phyloP scores from a whole-genome alignment of 2,329 filamentous ascomycete species.

The Trichoderma harzianum region DNA sequence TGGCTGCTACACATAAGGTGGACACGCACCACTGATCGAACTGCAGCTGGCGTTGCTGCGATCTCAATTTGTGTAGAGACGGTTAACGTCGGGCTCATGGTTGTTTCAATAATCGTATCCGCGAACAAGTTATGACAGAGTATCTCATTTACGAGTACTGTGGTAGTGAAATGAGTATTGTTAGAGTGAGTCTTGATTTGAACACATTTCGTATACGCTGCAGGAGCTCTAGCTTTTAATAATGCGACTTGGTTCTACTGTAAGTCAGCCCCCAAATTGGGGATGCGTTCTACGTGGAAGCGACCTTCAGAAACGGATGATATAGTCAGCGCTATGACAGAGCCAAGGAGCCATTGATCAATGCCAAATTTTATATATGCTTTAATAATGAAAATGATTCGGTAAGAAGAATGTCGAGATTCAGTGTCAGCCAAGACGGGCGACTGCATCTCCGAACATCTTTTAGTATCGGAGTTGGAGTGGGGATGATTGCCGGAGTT shows the following conservation, averaged over 20 bases:
- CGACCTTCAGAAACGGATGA: neutral
- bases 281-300: neutral
- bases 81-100: neutral
- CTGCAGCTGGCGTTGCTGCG: neutral
- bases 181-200: neutral
- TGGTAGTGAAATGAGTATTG: rapidly evolving
- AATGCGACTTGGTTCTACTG: neutral
- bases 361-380: neutral
- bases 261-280: neutral
- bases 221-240: neutral
- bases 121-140: neutral
- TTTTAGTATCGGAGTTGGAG: neutral
- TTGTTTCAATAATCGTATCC: neutral
- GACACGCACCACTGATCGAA: neutral
- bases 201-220: neutral
- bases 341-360: neutral
- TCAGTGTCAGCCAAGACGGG: neutral
- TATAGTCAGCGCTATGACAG: neutral
- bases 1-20: neutral
- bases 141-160: neutral
- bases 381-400: neutral
- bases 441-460: neutral
- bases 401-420: neutral
- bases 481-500: neutral
- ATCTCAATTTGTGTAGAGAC: neutral